A percentile compares a stretch with the other conserved stretches of the same genome.
Evolutionary conservation across 2,329 filamentous ascomycete genomes (phyloP).

Genomic region (Aphanocladium album): DNA sequence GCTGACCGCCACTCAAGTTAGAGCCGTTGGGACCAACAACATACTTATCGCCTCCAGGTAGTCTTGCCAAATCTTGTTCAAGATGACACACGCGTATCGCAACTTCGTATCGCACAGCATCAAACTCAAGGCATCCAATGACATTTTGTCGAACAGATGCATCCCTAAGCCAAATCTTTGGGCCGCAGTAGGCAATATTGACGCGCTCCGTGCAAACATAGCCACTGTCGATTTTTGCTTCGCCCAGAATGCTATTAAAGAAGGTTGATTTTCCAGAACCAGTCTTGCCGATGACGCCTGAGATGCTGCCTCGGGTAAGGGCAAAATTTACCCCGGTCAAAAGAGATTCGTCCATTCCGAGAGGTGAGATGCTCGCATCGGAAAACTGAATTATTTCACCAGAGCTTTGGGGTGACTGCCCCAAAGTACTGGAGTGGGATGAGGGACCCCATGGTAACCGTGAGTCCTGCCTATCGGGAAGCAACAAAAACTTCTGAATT

Average conservation of each 20-base stretch:
- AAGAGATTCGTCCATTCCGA: background rate
- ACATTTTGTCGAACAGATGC: background rate
- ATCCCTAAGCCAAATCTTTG: background rate
- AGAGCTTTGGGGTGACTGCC: background rate
- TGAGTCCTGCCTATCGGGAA: background rate
- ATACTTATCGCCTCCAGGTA: background rate
- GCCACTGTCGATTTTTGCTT: background rate
- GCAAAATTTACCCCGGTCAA: background rate
- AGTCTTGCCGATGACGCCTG: background rate
- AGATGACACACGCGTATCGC: background rate
- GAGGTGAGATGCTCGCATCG: background rate
- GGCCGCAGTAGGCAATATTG: background rate
- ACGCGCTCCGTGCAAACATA: background rate
- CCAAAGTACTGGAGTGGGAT: background rate
- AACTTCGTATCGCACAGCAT: background rate
- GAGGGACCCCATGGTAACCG: background rate
- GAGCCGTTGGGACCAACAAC: background rate
- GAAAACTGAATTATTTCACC: background rate
- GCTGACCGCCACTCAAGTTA: constrained; percentile 1
- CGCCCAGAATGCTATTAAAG: background rate
- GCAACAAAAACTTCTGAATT: background rate
- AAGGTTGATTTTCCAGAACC: background rate
- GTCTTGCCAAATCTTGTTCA: background rate
- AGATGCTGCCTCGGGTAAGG: background rate
- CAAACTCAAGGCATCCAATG: background rate